These are phyloP conservation scores for Diatrype stigma DNA, from an alignment of 2,329 filamentous ascomycete genomes.

Conservation along the genomic window DNA sequence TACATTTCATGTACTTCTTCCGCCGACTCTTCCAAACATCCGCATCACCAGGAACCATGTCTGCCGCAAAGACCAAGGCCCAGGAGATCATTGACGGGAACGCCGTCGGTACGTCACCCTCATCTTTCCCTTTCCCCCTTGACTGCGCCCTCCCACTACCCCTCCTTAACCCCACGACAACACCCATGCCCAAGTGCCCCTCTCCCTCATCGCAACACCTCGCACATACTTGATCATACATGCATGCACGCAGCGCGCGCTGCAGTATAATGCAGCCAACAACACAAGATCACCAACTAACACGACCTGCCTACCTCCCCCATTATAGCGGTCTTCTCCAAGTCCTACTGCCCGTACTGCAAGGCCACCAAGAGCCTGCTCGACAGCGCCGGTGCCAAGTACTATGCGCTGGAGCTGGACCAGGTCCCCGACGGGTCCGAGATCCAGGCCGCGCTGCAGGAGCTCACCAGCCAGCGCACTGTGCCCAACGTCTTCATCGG, in stretches of 20 bases:
- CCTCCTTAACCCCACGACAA: not conserved
- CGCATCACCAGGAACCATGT: slow-evolving; percentile 66
- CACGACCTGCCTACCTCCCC: not conserved
- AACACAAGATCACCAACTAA: slow-evolving; percentile 4
- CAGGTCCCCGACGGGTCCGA: slow-evolving; percentile 74
- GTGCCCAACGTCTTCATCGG: slow-evolving; percentile 96
- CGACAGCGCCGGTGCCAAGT: slow-evolving; percentile 66
- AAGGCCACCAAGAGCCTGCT: slow-evolving; percentile 71
- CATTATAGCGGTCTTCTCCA: slow-evolving; percentile 88
- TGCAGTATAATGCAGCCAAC: not conserved
- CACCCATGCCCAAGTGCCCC: too few relatives aligned
- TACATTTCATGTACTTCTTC: slow-evolving; percentile 58
- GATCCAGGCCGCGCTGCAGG: slow-evolving; percentile 77
- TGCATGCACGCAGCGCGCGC: not conserved
- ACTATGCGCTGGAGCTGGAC: slow-evolving; percentile 77
- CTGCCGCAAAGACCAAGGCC: slow-evolving; percentile 77
- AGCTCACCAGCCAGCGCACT: slow-evolving; percentile 78
- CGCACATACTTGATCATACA: too few relatives aligned
- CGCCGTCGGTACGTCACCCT: slow-evolving; percentile 62
- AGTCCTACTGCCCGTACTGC: slow-evolving; percentile 96
- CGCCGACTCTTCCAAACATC: slow-evolving; percentile 63
- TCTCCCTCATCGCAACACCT: not conserved
- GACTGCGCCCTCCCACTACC: not conserved
- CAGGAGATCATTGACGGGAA: slow-evolving; percentile 86
- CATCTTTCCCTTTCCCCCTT: slow-evolving; percentile 1